Conservation (phyloP, 768 basidiomycete genomes). For the Rhizopogon sp. region DNA sequence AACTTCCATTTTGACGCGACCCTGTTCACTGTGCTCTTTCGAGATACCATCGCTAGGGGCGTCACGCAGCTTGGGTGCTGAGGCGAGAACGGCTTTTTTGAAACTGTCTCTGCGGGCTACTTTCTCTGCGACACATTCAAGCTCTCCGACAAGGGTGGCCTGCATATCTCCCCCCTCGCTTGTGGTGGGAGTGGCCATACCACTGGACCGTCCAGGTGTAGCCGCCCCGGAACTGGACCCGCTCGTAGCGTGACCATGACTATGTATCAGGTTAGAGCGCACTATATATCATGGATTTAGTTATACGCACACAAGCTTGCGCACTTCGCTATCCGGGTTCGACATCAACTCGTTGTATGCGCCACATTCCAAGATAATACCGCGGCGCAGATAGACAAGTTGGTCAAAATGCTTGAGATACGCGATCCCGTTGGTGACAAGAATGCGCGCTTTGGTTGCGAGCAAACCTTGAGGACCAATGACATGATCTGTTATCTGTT, state of each 20-base stretch:
- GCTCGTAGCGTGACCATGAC: conserved; percentile 42
- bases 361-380: conserved; percentile 76
- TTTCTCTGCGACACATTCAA: conserved; percentile 47
- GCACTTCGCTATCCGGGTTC: conserved; percentile 60
- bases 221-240: conserved; percentile 41
- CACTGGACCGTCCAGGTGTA: conserved; percentile 42
- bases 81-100: conserved; percentile 46
- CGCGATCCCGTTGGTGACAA: conserved; percentile 87
- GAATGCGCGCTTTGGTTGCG: conserved; percentile 74
- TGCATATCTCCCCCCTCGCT: conserved; percentile 19
- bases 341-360: conserved; percentile 56
- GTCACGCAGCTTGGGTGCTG: conserved; percentile 33
- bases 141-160: conserved; percentile 18
- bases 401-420: conserved; percentile 77
- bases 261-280: conserved; percentile 8
- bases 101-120: conserved; percentile 53
- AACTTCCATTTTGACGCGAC: conserved; percentile 71
- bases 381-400: conserved; percentile 70
- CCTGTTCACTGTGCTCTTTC: conserved; percentile 75
- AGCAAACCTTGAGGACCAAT: conserved; percentile 84
- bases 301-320: conserved; percentile 65
- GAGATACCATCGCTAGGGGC: conserved; percentile 42
- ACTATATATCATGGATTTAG: neutral
- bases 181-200: conserved; percentile 13
- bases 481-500: conserved; percentile 55